Percentiles rank a stretch among this genome's conserved stretches.
Conservation (phyloP, 257 asterid species). For the Solanum stenotomum region DNA sequence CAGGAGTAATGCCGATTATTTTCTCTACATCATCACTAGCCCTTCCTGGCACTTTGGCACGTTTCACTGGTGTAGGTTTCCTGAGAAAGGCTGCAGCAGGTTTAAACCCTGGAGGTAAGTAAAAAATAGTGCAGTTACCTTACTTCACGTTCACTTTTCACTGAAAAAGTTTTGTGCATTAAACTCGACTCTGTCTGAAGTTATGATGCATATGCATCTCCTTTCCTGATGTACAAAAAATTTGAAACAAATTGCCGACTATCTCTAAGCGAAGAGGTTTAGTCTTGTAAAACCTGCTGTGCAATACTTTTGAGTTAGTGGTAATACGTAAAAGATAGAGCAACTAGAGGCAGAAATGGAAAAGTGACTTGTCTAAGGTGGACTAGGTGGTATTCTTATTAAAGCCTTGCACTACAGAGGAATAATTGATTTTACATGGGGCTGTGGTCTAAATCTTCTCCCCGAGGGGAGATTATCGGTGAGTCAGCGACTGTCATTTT, state of each 20-base stretch:
- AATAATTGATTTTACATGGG: not conserved
- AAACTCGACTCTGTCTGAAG: not conserved
- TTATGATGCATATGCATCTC: not conserved
- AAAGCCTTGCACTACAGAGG: not conserved
- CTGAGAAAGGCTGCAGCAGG: slow-evolving; percentile 76
- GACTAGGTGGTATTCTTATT: not conserved
- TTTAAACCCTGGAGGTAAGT: slow-evolving; percentile 87
- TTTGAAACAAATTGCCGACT: not conserved
- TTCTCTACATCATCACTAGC: slow-evolving; percentile 96
- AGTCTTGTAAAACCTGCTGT: not conserved
- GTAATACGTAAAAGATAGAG: not conserved
- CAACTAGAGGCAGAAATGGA: not conserved
- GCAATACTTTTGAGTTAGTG: not conserved
- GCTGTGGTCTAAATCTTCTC: not conserved
- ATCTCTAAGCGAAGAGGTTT: not conserved
- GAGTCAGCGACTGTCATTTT: not conserved
- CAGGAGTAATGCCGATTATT: slow-evolving; percentile 99
- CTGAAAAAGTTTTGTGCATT: not conserved
- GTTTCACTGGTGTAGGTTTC: slow-evolving; percentile 75
- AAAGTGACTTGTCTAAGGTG: not conserved
- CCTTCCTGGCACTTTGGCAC: slow-evolving; percentile 93
- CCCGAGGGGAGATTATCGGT: not conserved
- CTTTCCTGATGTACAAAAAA: not conserved
- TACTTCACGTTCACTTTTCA: not conserved
- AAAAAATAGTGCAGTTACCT: not conserved